Evolutionary conservation across 2,329 filamentous ascomycete species (phyloP).

Genomic region (Rosellinia necatrix): DNA sequence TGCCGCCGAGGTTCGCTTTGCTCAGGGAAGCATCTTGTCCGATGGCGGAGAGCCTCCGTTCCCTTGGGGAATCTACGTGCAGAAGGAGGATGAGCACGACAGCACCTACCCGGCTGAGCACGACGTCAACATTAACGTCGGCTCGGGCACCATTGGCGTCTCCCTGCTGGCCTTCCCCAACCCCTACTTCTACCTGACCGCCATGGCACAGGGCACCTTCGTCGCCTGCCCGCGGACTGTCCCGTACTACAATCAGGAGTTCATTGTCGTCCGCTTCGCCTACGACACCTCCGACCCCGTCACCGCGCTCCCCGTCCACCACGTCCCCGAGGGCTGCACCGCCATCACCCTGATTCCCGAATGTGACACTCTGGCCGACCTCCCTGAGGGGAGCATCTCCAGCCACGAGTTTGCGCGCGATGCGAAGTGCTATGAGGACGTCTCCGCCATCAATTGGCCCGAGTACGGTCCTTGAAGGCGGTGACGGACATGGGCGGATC

Average conservation of each 20-base stretch:
- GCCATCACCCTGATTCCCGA: slow-evolving; percentile 50
- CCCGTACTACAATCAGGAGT: slow-evolving; percentile 47
- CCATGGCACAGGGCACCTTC: slow-evolving; percentile 40
- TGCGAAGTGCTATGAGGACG: slow-evolving; percentile 49
- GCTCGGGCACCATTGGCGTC: slow-evolving; percentile 44
- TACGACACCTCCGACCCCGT: slow-evolving; percentile 29
- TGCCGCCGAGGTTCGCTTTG: slow-evolving; percentile 40
- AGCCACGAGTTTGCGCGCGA: slow-evolving; percentile 47
- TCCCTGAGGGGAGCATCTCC: slow-evolving; percentile 43
- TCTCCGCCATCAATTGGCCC: slow-evolving; percentile 46
- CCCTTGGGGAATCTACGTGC: slow-evolving; percentile 45
- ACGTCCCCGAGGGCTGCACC: slow-evolving; percentile 47
- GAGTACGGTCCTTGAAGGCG: slow-evolving; percentile 33
- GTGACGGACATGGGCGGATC: not conserved
- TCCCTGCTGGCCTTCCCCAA: slow-evolving; percentile 43
- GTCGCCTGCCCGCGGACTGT: slow-evolving; percentile 50
- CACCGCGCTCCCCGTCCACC: slow-evolving; percentile 27
- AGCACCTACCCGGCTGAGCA: slow-evolving; percentile 31
- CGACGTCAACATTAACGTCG: slow-evolving; percentile 44
- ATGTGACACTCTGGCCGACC: slow-evolving; percentile 45
- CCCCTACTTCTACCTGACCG: slow-evolving; percentile 42
- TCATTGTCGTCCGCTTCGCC: slow-evolving; percentile 47
- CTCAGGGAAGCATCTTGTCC: slow-evolving; percentile 44
- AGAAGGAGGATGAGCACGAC: slow-evolving; percentile 30
- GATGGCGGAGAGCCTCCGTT: slow-evolving; percentile 47